Conservation (phyloP, 1,139 yeast species). For the Taphrina pruni region DNA sequence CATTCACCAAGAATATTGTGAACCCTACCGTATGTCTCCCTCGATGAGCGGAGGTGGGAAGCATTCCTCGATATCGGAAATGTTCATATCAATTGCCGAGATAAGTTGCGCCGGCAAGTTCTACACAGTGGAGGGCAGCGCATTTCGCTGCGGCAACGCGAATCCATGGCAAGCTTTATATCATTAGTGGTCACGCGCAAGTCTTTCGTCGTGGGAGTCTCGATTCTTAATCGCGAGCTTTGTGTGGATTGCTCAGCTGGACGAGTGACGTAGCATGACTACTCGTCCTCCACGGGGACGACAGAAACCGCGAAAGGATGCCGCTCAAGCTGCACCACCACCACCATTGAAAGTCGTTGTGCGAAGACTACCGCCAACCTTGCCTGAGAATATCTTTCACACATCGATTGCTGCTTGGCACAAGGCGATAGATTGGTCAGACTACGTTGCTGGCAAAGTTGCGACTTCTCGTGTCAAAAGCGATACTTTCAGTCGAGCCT, state of each 20-base stretch:
- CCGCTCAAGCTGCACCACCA: neutral
- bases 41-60: neutral
- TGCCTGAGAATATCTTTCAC: conserved; percentile 43
- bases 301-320: conserved; percentile 23
- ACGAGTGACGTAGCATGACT: conserved; percentile 2
- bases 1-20: too few relatives aligned
- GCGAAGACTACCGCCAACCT: conserved; percentile 45
- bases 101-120: neutral
- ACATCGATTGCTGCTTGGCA: conserved; percentile 38
- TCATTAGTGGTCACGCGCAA: neutral
- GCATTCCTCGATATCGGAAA: neutral
- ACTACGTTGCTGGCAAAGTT: conserved; percentile 45
- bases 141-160: neutral
- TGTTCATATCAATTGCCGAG: conserved; percentile 2
- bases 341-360: conserved; percentile 44
- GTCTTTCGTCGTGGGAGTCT: neutral
- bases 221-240: neutral
- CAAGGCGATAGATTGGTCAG: conserved; percentile 44
- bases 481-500: conserved; percentile 45
- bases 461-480: conserved; percentile 43
- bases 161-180: neutral
- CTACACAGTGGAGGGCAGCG: too few relatives aligned
- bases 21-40: neutral
- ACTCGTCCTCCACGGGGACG: conserved; percentile 18
- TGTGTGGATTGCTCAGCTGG: neutral